A percentile compares a stretch with the other conserved stretches of the same genome.
Evolutionary conservation across 352 stramenopile species (phyloP).

Genomic region (Pythium aristosporum): DNA sequence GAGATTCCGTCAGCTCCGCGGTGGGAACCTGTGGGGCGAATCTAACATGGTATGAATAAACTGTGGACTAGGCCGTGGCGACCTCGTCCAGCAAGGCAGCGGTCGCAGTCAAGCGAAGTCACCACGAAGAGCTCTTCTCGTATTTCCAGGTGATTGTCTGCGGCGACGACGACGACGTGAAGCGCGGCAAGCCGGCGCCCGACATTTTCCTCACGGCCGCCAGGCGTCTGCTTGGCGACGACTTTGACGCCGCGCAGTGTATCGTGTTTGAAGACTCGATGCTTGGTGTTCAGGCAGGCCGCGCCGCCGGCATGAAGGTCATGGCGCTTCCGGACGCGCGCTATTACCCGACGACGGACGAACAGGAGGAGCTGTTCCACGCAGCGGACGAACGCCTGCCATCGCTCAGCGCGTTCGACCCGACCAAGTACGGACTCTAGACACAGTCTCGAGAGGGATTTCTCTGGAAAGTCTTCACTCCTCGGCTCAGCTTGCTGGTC

Average conservation of each 20-base stretch:
- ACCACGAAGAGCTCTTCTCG: conserved; percentile 72
- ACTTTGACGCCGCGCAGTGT: conserved; percentile 43
- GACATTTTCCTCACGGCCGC: conserved; percentile 80
- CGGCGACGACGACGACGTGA: conserved; percentile 69
- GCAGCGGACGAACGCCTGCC: conserved; percentile 64
- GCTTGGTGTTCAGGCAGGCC: conserved; percentile 60
- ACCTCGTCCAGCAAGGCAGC: conserved; percentile 69
- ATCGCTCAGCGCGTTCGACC: conserved; percentile 58
- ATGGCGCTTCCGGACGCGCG: conserved; percentile 71
- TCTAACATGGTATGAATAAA: too few relatives aligned
- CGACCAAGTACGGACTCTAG: conserved; percentile 28
- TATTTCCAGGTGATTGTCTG: conserved; percentile 75
- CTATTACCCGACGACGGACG: conserved; percentile 49
- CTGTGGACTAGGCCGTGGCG: conserved; percentile 39
- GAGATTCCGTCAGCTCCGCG: neutral
- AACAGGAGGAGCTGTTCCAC: conserved; percentile 48
- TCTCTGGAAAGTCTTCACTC: neutral
- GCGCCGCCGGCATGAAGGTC: conserved; percentile 63
- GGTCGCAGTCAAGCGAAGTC: conserved; percentile 61
- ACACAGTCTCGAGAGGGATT: too few relatives aligned
- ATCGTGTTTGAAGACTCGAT: conserved; percentile 82
- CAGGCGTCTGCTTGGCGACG: conserved; percentile 47
- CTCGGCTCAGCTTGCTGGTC: too few relatives aligned
- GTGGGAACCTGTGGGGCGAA: too few relatives aligned
- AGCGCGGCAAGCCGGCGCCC: conserved; percentile 67